Base-by-base conservation (phyloP, 177 flowering plant species). In the Vitis hybrid region DNA sequence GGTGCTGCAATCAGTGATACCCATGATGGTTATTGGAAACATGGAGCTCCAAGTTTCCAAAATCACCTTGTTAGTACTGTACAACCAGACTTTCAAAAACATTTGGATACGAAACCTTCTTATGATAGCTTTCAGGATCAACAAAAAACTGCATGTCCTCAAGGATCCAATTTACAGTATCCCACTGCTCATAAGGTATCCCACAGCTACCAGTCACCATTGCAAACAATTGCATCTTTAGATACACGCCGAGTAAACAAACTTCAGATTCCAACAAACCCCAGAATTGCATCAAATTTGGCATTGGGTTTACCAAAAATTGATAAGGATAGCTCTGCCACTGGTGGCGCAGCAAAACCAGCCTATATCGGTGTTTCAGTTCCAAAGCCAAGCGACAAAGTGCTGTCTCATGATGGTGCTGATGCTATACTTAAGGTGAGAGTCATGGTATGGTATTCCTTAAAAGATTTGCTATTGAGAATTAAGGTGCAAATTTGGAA, bases 191-290 rank as follows among this genome's bases (percentile, higher is more conserved):
- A 84, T 73, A 89, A 81, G 80, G 77, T 75, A 60, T 71, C 91
- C 52, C 87, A 86, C 64, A 82, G 56, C 78, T 81, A 82, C 66
- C 88, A 76, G 62, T 32, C 81, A 72, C 77, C 90, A 48, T 66
- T 78, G 62, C 94, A 83, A 80, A 67, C 77, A 69, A 74, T 72
- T 84, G 76, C 87, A 68, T 74, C 91, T 71, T 55, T 77, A 72
- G 98, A 91, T 82, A 68, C 90, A 50, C 83, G 79, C 23, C 82
- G 86, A 72, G 87, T 76, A 70, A 85, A 80, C 89, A 91, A 84
- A 76, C 13, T 95, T 78, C 98, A 95, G 90, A 90, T 95, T 71
- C 92, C 88, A 67, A 90, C 93, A 62, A 95, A 95, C 75, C 98
- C 98, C 65, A 89, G 97, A 88, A 93, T 93, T 78, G 89, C 93